Conservation (phyloP, 2,329 filamentous ascomycete species). For the Sporothrix pallida region DNA sequence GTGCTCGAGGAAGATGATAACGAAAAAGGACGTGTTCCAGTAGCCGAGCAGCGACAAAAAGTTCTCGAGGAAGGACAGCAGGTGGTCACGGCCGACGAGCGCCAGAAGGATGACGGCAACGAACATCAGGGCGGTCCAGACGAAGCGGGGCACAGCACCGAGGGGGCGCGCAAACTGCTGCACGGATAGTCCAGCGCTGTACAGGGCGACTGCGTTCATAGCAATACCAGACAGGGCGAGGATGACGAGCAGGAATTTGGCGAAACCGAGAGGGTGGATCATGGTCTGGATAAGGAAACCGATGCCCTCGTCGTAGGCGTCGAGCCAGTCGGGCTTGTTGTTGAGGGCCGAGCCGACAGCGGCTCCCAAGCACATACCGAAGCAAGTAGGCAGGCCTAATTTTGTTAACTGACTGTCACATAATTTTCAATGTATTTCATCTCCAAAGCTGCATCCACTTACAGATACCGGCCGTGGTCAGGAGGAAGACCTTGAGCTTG, state of each 20-base stretch:
- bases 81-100: conserved; percentile 51
- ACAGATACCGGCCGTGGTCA: conserved; percentile 55
- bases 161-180: conserved; percentile 53
- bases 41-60: conserved; percentile 57
- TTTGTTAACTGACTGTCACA: background rate
- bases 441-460: conserved; percentile 30
- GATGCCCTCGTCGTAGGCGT: conserved; percentile 59
- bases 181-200: conserved; percentile 47
- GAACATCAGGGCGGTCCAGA: conserved; percentile 56
- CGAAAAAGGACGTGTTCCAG: conserved; percentile 56
- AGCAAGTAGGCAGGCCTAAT: conserved; percentile 52
- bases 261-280: conserved; percentile 63
- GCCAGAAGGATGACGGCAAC: conserved; percentile 52
- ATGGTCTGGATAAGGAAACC: conserved; percentile 66
- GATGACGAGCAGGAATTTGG: conserved; percentile 66
- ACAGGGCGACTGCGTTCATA: conserved; percentile 54
- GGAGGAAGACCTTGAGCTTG: conserved; percentile 53
- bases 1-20: conserved; percentile 56
- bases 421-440: background rate
- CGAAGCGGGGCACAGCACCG: conserved; percentile 52
- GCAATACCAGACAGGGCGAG: conserved; percentile 58
- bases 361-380: conserved; percentile 66
- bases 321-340: conserved; percentile 59
- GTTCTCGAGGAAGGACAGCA: conserved; percentile 53
- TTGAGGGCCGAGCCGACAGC: conserved; percentile 66